These are phyloP conservation scores for Prunus padus DNA, from an alignment of 306 rosid genomes.

Conservation along the genomic window DNA sequence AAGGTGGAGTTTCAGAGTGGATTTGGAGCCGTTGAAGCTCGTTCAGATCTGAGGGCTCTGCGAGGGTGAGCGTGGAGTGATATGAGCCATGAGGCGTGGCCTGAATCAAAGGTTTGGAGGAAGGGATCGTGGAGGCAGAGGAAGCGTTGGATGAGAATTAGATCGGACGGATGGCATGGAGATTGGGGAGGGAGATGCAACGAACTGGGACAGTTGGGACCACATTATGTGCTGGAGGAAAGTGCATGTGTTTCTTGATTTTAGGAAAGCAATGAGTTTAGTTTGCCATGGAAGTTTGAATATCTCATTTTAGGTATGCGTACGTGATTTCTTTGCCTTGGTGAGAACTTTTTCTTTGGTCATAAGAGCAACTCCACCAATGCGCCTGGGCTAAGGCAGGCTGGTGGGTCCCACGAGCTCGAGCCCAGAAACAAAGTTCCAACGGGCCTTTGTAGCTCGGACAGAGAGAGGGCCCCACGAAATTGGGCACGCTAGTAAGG, in stretches of 20 bases:
- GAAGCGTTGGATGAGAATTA: constrained; percentile 18
- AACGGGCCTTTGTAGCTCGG: too few species aligned
- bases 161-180: constrained; percentile 38
- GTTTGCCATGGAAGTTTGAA: too few species aligned
- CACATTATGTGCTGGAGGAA: constrained; percentile 17
- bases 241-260: constrained; percentile 15
- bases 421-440: too few species aligned
- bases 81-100: constrained; percentile 46
- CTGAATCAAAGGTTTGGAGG: constrained; percentile 55
- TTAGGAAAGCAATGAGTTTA: neutral
- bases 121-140: constrained; percentile 44
- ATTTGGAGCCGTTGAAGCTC: constrained; percentile 30
- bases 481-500: too few species aligned
- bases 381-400: too few species aligned
- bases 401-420: too few species aligned
- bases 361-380: too few species aligned
- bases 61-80: constrained; percentile 48
- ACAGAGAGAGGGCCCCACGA: too few species aligned
- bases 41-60: constrained; percentile 24
- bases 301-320: too few species aligned
- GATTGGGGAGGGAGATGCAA: neutral
- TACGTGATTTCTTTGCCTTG: too few species aligned
- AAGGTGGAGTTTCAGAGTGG: neutral
- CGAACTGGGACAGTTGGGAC: constrained; percentile 29
- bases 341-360: too few species aligned